phyloP scores from a whole-genome alignment of 1,284 basidiomycete genomes.

The Nidula niveotomentosa region DNA sequence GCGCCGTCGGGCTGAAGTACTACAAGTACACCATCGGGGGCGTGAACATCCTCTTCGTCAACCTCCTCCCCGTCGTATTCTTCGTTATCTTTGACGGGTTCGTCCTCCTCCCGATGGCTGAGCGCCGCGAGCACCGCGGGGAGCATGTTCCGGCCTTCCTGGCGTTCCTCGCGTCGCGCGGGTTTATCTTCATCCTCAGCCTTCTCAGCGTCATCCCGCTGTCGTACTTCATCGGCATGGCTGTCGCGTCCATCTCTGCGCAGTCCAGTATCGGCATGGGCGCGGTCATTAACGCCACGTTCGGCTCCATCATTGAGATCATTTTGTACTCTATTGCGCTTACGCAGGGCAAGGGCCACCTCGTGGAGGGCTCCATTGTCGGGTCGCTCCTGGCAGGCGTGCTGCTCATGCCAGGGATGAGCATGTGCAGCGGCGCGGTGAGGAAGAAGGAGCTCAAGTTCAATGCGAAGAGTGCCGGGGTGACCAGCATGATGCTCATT shows the following conservation, averaged over 20 bases:
- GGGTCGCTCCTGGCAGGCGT: slow-evolving; percentile 95
- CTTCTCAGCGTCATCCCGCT: slow-evolving; percentile 94
- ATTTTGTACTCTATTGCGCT: slow-evolving; percentile 92
- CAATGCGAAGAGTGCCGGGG: slow-evolving; percentile 97
- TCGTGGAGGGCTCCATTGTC: slow-evolving; percentile 97
- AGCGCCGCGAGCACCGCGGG: slow-evolving; percentile 50
- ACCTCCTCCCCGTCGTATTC: slow-evolving; percentile 91
- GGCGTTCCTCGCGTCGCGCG: slow-evolving; percentile 70
- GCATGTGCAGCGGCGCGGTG: slow-evolving; percentile 95
- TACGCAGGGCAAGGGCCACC: slow-evolving; percentile 84
- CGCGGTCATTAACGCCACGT: slow-evolving; percentile 99
- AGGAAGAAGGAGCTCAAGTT: slow-evolving; percentile 95
- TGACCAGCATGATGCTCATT: slow-evolving; percentile 99
- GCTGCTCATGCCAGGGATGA: slow-evolving; percentile 94
- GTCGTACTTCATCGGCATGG: slow-evolving; percentile 99
- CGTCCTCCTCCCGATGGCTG: slow-evolving; percentile 74
- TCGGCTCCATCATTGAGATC: slow-evolving; percentile 98
- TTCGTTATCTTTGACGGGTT: slow-evolving; percentile 96
- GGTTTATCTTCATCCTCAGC: slow-evolving; percentile 84
- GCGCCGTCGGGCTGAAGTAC: slow-evolving; percentile 89
- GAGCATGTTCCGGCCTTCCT: slow-evolving; percentile 69
- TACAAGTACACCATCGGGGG: slow-evolving; percentile 99
- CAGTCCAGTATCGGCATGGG: slow-evolving; percentile 99
- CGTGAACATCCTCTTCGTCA: slow-evolving; percentile 98
- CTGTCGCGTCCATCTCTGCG: slow-evolving; percentile 97